Evolutionary conservation across 768 basidiomycete species (phyloP), one percentile per base, ranked within the genome.

Genomic region (Pholiota molesta): DNA sequence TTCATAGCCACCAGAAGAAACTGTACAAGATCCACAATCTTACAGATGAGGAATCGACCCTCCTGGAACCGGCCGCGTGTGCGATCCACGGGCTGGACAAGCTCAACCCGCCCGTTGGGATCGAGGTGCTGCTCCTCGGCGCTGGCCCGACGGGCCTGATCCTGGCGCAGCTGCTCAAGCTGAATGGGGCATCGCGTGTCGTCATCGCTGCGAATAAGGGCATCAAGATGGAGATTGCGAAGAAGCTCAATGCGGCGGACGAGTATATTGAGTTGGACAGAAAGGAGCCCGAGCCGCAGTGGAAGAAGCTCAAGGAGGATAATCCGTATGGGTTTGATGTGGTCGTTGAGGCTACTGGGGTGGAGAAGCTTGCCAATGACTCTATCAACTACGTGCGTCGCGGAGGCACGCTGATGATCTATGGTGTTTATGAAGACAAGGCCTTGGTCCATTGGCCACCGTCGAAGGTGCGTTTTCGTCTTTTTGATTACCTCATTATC

Each of bases 141-240:
- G 91, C 94, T n/a, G 94, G 94, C 13, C 94, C 94, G 0, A 96
- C 94, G 0, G 82, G 94, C n/a, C 83, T 96, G 37, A 92, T 95
- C 64, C 85, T 97, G 49, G 88, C 94, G 0, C 94, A 96, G 73
- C 81, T 97, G 23, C 79, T 96, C 62, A 94, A 93, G 75, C 79
- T 92, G 45, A 95, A 95, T 71, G 94, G 94, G 47, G 94, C 94
- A 16, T 77, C 83, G 23, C 83, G 84, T 62, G 85, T 95, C 59
- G 91, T 92, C 56, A 87, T 97, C 60, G 94, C 93, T 0, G 91
- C 91, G 31, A 94, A 95, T 77, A 92, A 93, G 73, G 94, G 94
- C 44, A 84, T 94, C 71, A 96, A 97, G 82, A 94, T 90, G 83
- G 85, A 94, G 57, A 86, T 95, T 59, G 95, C 94, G 13, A 86